Evolutionary conservation across 225 moss, liverwort and hornwort species (phyloP).

Genomic region (Polytrichum formosum): DNA sequence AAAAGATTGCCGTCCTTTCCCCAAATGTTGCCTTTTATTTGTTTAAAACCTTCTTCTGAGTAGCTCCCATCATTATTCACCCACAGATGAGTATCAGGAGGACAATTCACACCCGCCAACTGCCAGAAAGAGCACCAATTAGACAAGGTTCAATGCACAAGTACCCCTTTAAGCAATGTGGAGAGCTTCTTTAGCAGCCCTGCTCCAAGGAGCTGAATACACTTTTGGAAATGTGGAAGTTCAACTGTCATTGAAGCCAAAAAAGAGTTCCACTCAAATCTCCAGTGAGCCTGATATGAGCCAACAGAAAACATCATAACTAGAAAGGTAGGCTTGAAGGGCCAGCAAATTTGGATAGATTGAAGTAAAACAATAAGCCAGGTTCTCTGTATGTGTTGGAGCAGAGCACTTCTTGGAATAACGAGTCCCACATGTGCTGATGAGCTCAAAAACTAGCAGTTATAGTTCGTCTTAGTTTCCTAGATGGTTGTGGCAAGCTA

Average conservation of each 20-base stretch:
- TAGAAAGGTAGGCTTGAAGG: not conserved
- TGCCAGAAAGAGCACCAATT: conserved; percentile 30
- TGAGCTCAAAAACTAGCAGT: too few relatives aligned
- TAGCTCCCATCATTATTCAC: conserved; percentile 88
- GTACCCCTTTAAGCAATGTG: not conserved
- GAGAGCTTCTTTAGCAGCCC: not conserved
- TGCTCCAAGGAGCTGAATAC: not conserved
- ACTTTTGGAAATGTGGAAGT: too few relatives aligned
- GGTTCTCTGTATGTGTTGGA: too few relatives aligned
- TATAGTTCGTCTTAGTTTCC: too few relatives aligned
- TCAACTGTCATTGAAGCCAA: too few relatives aligned
- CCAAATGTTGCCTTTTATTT: conserved; percentile 94
- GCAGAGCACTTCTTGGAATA: too few relatives aligned
- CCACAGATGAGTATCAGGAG: conserved; percentile 83
- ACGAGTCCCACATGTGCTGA: too few relatives aligned
- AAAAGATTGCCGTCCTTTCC: conserved; percentile 71
- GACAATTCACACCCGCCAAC: conserved; percentile 87
- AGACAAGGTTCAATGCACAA: not conserved
- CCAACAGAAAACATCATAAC: not conserved
- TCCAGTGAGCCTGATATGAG: too few relatives aligned
- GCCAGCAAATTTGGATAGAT: not conserved
- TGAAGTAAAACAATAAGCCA: too few relatives aligned
- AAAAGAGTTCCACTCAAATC: too few relatives aligned
- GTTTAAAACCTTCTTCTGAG: conserved; percentile 81
- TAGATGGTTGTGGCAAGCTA: too few relatives aligned